phyloP scores from a whole-genome alignment of 768 basidiomycete genomes.

The Hygrocybe punicea region DNA sequence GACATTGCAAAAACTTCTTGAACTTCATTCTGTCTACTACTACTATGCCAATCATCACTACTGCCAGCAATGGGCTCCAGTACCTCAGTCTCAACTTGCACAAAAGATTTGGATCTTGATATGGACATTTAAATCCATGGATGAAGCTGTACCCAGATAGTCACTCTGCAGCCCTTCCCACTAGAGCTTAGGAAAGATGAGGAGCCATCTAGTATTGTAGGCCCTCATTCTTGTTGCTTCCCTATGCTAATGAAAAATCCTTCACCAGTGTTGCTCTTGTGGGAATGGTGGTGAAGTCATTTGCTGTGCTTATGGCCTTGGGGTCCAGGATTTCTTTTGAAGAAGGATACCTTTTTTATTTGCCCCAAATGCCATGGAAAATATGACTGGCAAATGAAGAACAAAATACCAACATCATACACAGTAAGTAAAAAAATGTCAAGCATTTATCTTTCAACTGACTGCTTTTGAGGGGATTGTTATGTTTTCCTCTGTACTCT shows the following conservation, averaged over 20 bases:
- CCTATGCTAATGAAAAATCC: conserved; percentile 1
- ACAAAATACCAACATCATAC: conserved; percentile 2
- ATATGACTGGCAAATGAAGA: not conserved
- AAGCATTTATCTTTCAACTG: not conserved
- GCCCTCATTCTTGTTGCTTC: conserved; percentile 31
- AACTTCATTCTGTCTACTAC: too few relatives aligned
- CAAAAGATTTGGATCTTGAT: too few relatives aligned
- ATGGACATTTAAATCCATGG: conserved; percentile 24
- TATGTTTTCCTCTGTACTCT: conserved; percentile 19
- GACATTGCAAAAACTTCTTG: too few relatives aligned
- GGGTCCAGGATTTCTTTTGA: too few relatives aligned
- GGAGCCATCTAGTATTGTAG: conserved; percentile 25
- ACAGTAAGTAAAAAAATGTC: conserved; percentile 2
- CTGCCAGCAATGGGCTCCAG: too few relatives aligned
- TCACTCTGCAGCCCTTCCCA: too few relatives aligned
- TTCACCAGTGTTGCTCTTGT: not conserved
- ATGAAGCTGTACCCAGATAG: conserved; percentile 16
- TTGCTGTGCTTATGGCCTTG: conserved; percentile 15
- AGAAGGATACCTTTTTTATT: too few relatives aligned
- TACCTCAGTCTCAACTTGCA: too few relatives aligned
- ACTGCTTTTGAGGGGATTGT: conserved; percentile 16
- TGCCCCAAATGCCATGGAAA: too few relatives aligned
- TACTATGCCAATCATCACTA: too few relatives aligned
- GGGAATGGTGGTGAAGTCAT: conserved; percentile 25
- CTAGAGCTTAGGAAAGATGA: too few relatives aligned